Percentiles rank a stretch among this genome's conserved stretches.
phyloP scores from a whole-genome alignment of 1,284 basidiomycete species.

The Cutaneotrichosporon spelunceum region DNA sequence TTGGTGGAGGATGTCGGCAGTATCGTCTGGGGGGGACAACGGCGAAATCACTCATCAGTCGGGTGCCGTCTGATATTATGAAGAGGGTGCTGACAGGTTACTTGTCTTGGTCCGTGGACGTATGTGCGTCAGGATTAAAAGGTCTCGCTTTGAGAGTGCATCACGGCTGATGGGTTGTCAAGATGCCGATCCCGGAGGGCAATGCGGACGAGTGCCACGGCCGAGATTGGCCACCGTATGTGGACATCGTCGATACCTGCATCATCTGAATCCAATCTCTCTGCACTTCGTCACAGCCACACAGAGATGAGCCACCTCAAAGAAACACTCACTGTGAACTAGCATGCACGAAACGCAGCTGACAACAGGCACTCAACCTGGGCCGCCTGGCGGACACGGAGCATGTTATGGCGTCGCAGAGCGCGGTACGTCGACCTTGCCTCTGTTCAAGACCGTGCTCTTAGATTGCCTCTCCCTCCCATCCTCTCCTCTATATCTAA shows the following conservation, averaged over 20 bases:
- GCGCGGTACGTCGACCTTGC: not conserved
- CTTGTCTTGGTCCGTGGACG: too few relatives aligned
- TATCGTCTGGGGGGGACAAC: too few relatives aligned
- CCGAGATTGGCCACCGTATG: not conserved
- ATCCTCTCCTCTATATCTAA: not conserved
- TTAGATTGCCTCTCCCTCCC: not conserved
- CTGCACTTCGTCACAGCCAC: not conserved
- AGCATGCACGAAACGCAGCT: not conserved
- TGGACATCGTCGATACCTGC: too few relatives aligned
- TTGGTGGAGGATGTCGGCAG: too few relatives aligned
- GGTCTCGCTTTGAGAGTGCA: too few relatives aligned
- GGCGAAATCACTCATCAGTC: too few relatives aligned
- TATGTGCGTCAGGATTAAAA: too few relatives aligned
- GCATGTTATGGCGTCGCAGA: not conserved
- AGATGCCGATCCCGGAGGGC: not conserved
- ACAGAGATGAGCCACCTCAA: not conserved
- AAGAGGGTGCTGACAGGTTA: too few relatives aligned
- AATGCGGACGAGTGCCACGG: not conserved
- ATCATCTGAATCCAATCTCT: not conserved
- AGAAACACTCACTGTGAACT: not conserved
- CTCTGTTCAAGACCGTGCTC: not conserved
- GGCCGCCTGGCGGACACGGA: not conserved
- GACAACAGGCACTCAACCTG: constrained; percentile 4
- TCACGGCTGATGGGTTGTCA: too few relatives aligned
- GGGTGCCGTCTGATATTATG: too few relatives aligned